phyloP scores from a whole-genome alignment of 2,329 filamentous ascomycete species.

The Penicillium capsulatum region DNA sequence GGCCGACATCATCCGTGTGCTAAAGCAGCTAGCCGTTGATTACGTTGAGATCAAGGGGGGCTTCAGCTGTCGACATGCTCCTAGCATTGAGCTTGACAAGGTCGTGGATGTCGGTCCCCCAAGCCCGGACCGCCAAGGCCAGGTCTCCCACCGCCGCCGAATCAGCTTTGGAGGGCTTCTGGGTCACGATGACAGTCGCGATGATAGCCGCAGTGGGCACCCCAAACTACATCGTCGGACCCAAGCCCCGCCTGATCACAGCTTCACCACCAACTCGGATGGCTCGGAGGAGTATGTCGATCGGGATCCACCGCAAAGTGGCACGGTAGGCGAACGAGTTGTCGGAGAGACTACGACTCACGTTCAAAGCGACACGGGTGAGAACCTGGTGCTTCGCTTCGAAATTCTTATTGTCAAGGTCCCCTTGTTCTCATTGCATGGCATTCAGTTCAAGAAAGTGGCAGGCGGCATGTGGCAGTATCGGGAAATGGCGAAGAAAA shows the following conservation, averaged over 20 bases:
- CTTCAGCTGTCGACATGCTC: conserved; percentile 81
- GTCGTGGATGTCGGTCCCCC: conserved; percentile 59
- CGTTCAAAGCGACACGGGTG: conserved; percentile 83
- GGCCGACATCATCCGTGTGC: conserved; percentile 81
- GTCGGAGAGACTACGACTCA: conserved; percentile 88
- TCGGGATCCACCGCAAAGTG: conserved; percentile 38
- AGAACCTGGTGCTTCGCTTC: conserved; percentile 79
- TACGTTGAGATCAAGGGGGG: conserved; percentile 90
- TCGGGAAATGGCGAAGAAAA: conserved; percentile 96
- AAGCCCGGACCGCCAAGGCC: conserved; percentile 52
- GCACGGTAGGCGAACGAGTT: conserved; percentile 53
- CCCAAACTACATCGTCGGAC: conserved; percentile 42
- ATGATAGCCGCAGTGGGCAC: conserved; percentile 52
- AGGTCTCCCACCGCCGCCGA: conserved; percentile 62
- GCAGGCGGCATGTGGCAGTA: conserved; percentile 97
- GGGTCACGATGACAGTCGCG: conserved; percentile 63
- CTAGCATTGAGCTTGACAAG: conserved; percentile 82
- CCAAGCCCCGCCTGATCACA: conserved; percentile 57
- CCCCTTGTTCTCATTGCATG: conserved; percentile 83
- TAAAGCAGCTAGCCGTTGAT: conserved; percentile 83
- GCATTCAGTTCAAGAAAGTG: conserved; percentile 97
- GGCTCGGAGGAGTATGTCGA: conserved; percentile 71
- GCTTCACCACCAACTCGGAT: conserved; percentile 80
- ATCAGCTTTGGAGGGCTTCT: conserved; percentile 78
- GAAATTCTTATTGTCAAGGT: conserved; percentile 98